Evolutionary conservation across 176 grass and related monocot genomes (phyloP), one percentile per base, ranked within the genome.

Genomic region (Oryza brachyantha): DNA sequence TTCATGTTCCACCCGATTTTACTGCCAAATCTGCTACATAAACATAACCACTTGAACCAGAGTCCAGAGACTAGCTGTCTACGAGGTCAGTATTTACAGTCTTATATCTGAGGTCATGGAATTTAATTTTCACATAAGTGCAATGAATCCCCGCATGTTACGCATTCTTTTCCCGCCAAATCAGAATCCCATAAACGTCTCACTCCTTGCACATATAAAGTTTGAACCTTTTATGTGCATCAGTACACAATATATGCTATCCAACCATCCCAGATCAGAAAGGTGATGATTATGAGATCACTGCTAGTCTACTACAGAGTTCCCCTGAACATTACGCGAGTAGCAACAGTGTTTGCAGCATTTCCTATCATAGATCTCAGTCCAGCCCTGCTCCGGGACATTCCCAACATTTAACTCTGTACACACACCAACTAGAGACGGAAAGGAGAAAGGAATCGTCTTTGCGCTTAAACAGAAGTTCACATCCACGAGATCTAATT

Each of bases 401-500:
- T 50, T 11, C 29, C 29, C 31, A 24, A 36, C 52, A 21, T 32
- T 2, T 14, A 31, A 68, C 29, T 21, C 54, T 19, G 16, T 13
- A 37, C 78, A 29, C 11, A 7, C 38, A 66, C 43, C 7, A 54
- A 79, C 29, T 32, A 68, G 16, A 76, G 13, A 64, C 1, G 19
- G 61, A 45, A 24, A 29, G 7, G 17, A n/a, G 45, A 50, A 65
- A 28, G 2, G 36, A 13, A 24, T 21, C 55, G 70, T 64, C 6
- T 58, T 66, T 55, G 12, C 59, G 45, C 36, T 12, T 11, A 29
- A 68, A 80, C 45, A 70, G 21, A 3, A 4, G 32, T 3, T 28
- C 29, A 9, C 39, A 35, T n/a, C 19, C 25, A 16, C 72, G 57
- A 85, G 87, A 85, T 89, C 87, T 85, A 85, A 58, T 62, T 62